Base-by-base conservation (phyloP, 2,329 filamentous ascomycete species). In the Talaromyces funiculosus region DNA sequence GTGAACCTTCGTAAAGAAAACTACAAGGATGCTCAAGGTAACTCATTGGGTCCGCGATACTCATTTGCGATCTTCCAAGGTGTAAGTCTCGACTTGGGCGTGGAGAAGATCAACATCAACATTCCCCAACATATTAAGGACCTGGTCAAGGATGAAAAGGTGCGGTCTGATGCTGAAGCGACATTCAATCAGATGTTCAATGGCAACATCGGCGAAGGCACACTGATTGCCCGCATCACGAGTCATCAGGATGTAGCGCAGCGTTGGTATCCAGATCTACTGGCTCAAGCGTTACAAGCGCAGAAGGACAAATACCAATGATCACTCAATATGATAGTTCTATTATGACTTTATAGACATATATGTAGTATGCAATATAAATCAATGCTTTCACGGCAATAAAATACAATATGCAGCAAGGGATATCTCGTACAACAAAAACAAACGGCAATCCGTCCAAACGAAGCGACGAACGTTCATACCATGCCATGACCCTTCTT, bases 51-150 rank as follows among this genome's bases (percentile, higher is more conserved):
- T 0, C 66, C 73, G 20, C 67, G 73, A 1, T 74, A 72, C 42
- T 73, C 72, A 0, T 72, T 75, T 38, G 72, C 73, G 0, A 67
- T 75, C 7, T 75, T 75, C 35, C 71, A 73, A 59, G 72, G 72
- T 8, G 71, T 75, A 42, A 70, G 72, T 31, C 64, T 71, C 6
- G 72, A 75, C 57, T 59, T 75, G 16, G 69, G 66, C 0, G 65
- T 66, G 7, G 69, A 71, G 7, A 65, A 69, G 14, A 68, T 73
- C 4, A 59, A 63, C 10, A 61, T 75, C 20, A 61, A 67, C 1
- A 70, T 74, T 6, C 72, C 72, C 2, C 37, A 59, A 9, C 70
- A 73, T 57, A 69, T 74, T 40, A 64, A 64, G 18, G 65, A 68
- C 9, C 29, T 74, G 16, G 67, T 72, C 3, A 64, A 68, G 22